phyloP scores from a whole-genome alignment of 2,329 filamentous ascomycete genomes.

The Lachnellula subtilissima region DNA sequence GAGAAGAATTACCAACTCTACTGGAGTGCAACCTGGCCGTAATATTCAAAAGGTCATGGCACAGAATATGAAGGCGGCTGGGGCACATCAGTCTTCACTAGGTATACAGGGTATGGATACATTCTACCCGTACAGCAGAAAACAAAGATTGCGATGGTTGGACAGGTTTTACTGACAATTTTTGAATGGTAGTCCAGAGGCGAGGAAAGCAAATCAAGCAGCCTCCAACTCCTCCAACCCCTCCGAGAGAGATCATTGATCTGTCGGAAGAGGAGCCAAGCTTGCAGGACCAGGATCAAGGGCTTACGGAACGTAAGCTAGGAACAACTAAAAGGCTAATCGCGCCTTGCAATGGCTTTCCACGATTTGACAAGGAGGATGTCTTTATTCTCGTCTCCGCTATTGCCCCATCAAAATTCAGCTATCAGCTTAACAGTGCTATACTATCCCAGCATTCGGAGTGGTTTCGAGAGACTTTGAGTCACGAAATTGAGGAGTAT shows the following conservation, averaged over 20 bases:
- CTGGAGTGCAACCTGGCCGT: too few species aligned
- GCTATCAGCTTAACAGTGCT: constrained; percentile 5
- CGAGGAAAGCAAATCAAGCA: too few species aligned
- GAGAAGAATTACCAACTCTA: background rate
- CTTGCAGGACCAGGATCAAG: background rate
- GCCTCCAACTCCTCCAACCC: background rate
- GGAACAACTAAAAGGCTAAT: background rate
- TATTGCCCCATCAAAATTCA: background rate
- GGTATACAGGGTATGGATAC: too few species aligned
- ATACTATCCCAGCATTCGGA: constrained; percentile 2
- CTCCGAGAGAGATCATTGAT: background rate
- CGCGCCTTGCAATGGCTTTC: background rate
- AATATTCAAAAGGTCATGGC: too few species aligned
- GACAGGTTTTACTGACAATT: too few species aligned
- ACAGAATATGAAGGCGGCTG: too few species aligned
- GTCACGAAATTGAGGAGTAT: background rate
- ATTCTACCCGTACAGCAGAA: too few species aligned
- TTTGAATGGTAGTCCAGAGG: too few species aligned
- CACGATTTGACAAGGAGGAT: background rate
- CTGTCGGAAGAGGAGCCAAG: background rate
- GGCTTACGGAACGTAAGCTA: background rate
- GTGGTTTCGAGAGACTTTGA: constrained; percentile 8
- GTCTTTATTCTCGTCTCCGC: too few species aligned
- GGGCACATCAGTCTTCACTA: too few species aligned
- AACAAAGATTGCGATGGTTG: too few species aligned